Evolutionary conservation across 345 rosid species (phyloP).

Genomic region (Excoecaria cochinchinensis): DNA sequence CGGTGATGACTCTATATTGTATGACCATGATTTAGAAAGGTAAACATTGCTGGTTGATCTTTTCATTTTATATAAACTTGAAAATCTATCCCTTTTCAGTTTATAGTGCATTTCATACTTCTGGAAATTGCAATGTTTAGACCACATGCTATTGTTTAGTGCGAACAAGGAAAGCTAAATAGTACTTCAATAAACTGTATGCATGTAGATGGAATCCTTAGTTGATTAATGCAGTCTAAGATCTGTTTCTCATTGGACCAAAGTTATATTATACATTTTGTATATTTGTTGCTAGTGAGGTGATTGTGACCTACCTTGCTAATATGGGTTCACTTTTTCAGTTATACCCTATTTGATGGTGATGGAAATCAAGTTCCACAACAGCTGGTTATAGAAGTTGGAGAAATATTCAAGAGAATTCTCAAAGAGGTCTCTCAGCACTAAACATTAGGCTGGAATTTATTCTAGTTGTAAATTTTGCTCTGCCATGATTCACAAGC

Average conservation of each 20-base stretch:
- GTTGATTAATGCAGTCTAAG: not conserved
- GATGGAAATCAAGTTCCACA: slow-evolving; percentile 64
- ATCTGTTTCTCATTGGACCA: slow-evolving; percentile 9
- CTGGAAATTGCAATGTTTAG: not conserved
- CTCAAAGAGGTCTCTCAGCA: slow-evolving; percentile 59
- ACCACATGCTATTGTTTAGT: not conserved
- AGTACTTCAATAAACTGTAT: not conserved
- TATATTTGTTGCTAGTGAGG: not conserved
- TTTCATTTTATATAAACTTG: slow-evolving; percentile 4
- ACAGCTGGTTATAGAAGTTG: slow-evolving; percentile 64
- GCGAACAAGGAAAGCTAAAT: not conserved
- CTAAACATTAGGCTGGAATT: not conserved
- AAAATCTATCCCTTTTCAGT: not conserved
- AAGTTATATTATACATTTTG: not conserved
- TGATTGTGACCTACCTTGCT: slow-evolving; percentile 21
- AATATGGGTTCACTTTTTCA: slow-evolving; percentile 32
- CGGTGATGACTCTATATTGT: slow-evolving; percentile 83
- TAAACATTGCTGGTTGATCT: slow-evolving; percentile 19
- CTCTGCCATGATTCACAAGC: not conserved
- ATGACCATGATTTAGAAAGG: slow-evolving; percentile 97
- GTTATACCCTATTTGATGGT: slow-evolving; percentile 64
- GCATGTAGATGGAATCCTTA: not conserved
- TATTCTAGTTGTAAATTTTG: not conserved
- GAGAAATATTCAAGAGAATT: slow-evolving; percentile 73
- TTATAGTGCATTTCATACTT: not conserved